These are phyloP conservation scores for Prunus fruticosa DNA, from an alignment of 306 rosid genomes.

Conservation along the genomic window DNA sequence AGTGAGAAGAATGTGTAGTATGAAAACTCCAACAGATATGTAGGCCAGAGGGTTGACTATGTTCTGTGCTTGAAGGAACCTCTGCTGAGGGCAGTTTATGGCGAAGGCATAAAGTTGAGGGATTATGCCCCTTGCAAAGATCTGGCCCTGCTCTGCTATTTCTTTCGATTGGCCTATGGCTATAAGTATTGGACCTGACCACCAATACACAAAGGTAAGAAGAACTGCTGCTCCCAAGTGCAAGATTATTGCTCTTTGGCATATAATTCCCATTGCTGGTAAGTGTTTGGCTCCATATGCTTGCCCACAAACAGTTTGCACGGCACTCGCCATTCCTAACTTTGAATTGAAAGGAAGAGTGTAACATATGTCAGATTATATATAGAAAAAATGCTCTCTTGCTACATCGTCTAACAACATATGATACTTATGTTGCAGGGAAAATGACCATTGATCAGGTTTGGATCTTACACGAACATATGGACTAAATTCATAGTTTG, in stretches of 20 bases:
- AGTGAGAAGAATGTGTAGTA: slow-evolving; percentile 48
- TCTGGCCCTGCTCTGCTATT: slow-evolving; percentile 47
- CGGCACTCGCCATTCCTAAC: slow-evolving; percentile 84
- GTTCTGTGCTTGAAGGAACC: slow-evolving; percentile 81
- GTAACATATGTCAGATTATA: too few relatives aligned
- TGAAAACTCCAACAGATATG: slow-evolving; percentile 57
- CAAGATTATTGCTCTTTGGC: slow-evolving; percentile 61
- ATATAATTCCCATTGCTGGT: slow-evolving; percentile 57
- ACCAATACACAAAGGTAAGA: slow-evolving; percentile 64
- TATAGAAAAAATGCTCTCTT: too few relatives aligned
- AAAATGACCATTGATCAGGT: too few relatives aligned
- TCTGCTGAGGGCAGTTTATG: slow-evolving; percentile 65
- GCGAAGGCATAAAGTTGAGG: slow-evolving; percentile 74
- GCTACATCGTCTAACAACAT: too few relatives aligned
- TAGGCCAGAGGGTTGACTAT: slow-evolving; percentile 71
- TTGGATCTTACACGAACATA: too few relatives aligned
- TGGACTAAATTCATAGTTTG: too few relatives aligned
- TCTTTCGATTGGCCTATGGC: slow-evolving; percentile 44
- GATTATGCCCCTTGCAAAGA: slow-evolving; percentile 53
- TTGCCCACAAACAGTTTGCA: slow-evolving; percentile 78
- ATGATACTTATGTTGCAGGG: too few relatives aligned
- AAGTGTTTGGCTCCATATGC: slow-evolving; percentile 65
- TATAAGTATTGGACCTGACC: slow-evolving; percentile 43
- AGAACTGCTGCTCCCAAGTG: slow-evolving; percentile 62
- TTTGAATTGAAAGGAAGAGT: slow-evolving; percentile 5